Evolutionary conservation across 2,329 filamentous ascomycete species (phyloP).

Genomic region (Paecilomyces sp.): DNA sequence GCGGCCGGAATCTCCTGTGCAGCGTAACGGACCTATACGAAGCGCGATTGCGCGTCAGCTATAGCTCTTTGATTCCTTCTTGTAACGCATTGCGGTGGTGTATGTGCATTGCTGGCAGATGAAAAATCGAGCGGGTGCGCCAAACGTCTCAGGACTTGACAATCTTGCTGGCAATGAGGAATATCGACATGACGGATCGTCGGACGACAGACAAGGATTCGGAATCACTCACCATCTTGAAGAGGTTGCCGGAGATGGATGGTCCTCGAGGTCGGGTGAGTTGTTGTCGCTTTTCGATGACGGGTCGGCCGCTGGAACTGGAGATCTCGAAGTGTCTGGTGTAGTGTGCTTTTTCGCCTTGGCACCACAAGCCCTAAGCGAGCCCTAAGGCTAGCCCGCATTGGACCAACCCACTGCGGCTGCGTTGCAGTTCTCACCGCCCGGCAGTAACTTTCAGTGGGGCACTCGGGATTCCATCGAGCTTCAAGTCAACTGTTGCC

Average conservation of each 20-base stretch:
- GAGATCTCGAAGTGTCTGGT: conserved; percentile 20
- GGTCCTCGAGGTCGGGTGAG: conserved; percentile 34
- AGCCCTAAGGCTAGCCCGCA: conserved; percentile 33
- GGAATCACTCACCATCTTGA: conserved; percentile 39
- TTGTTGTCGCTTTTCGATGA: conserved; percentile 29
- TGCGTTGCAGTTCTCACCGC: conserved; percentile 9
- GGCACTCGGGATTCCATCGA: background rate
- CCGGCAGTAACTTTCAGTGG: conserved; percentile 5
- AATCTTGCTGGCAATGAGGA: background rate
- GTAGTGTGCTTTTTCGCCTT: conserved; percentile 37
- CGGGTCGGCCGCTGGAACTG: conserved; percentile 23
- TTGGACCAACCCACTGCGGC: conserved; percentile 2
- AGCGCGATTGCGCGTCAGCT: background rate
- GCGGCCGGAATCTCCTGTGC: conserved; percentile 76
- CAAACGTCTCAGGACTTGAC: background rate
- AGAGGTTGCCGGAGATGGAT: conserved; percentile 35
- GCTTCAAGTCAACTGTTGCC: background rate
- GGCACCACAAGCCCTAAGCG: conserved; percentile 30
- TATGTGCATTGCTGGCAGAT: background rate
- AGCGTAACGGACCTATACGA: conserved; percentile 85
- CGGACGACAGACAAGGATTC: background rate
- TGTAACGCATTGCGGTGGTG: background rate
- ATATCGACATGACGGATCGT: background rate
- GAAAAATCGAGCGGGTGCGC: background rate
- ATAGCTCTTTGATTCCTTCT: background rate